Evolutionary conservation across 768 basidiomycete genomes (phyloP).

Genomic region (Auricularia sp.): DNA sequence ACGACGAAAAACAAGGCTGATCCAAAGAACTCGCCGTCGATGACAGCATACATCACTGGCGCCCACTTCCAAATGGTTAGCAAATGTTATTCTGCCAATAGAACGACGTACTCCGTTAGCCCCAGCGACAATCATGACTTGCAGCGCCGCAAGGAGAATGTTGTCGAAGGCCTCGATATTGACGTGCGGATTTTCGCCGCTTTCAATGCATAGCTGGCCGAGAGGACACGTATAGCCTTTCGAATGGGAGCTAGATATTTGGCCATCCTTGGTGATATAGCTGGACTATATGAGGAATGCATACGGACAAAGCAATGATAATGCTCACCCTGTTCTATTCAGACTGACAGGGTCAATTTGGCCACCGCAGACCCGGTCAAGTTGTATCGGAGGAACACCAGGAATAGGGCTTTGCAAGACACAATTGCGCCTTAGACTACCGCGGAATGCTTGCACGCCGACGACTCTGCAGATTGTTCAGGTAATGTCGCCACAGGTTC

Average conservation of each 20-base stretch:
- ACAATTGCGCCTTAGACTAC: slow-evolving; percentile 50
- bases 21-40: slow-evolving; percentile 84
- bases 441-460: slow-evolving; percentile 89
- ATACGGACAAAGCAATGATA: too few relatives aligned
- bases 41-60: slow-evolving; percentile 74
- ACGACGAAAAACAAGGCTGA: slow-evolving; percentile 82
- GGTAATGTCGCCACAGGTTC: not conserved
- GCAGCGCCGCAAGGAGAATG: slow-evolving; percentile 68
- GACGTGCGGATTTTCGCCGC: slow-evolving; percentile 52
- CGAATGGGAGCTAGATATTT: slow-evolving; percentile 22
- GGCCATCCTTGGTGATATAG: slow-evolving; percentile 32
- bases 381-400: slow-evolving; percentile 38
- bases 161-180: slow-evolving; percentile 81
- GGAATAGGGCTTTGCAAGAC: slow-evolving; percentile 36
- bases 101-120: slow-evolving; percentile 53
- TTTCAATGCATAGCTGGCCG: slow-evolving; percentile 53
- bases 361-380: slow-evolving; percentile 69
- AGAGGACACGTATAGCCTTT: slow-evolving; percentile 90
- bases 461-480: slow-evolving; percentile 48
- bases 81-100: slow-evolving; percentile 3
- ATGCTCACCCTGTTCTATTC: slow-evolving; percentile 16
- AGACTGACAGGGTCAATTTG: slow-evolving; percentile 55
- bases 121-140: slow-evolving; percentile 75
- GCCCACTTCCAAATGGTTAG: slow-evolving; percentile 44
- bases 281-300: slow-evolving; percentile 6